Evolutionary conservation across 495 filamentous ascomycete genomes (phyloP).

Genomic region (Melanomma pulvis-pyrius): DNA sequence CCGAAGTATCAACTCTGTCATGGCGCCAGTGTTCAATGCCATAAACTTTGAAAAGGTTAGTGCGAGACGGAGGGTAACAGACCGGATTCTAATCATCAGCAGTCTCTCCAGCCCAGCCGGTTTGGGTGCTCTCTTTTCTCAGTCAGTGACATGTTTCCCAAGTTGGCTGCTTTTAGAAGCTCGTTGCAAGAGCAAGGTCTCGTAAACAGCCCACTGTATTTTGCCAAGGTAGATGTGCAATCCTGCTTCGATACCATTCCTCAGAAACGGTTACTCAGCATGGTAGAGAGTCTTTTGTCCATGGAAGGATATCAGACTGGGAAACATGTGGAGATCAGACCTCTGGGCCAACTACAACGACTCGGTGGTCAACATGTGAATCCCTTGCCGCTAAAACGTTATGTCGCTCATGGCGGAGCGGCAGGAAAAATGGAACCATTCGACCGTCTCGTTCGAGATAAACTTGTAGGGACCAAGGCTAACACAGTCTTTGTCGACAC

Average conservation of each 20-base stretch:
- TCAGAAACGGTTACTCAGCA: conserved; percentile 67
- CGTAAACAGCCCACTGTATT: conserved; percentile 60
- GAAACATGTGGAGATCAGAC: conserved; percentile 72
- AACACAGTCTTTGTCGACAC: conserved; percentile 77
- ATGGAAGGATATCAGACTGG: conserved; percentile 70
- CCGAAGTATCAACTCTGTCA: conserved; percentile 76
- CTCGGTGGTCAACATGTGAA: conserved; percentile 28
- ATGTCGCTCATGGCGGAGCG: conserved; percentile 61
- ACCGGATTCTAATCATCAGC: not conserved
- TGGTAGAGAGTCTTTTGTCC: conserved; percentile 66
- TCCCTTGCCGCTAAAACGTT: conserved; percentile 54
- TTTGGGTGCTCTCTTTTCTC: conserved; percentile 80
- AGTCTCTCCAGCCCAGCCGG: conserved; percentile 58
- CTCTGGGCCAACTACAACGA: conserved; percentile 43
- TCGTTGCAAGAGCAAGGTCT: conserved; percentile 41
- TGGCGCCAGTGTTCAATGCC: conserved; percentile 75
- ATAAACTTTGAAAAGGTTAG: conserved; percentile 71
- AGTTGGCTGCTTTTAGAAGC: conserved; percentile 68
- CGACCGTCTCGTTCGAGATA: conserved; percentile 55
- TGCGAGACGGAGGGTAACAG: not conserved
- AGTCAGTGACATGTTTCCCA: conserved; percentile 77
- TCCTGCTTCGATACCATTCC: conserved; percentile 96
- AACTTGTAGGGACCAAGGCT: conserved; percentile 53
- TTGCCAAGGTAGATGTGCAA: conserved; percentile 90
- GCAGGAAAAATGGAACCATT: conserved; percentile 57